Evolutionary conservation across 768 basidiomycete genomes (phyloP).

Genomic region (Tylopilus rubrobrunneus): DNA sequence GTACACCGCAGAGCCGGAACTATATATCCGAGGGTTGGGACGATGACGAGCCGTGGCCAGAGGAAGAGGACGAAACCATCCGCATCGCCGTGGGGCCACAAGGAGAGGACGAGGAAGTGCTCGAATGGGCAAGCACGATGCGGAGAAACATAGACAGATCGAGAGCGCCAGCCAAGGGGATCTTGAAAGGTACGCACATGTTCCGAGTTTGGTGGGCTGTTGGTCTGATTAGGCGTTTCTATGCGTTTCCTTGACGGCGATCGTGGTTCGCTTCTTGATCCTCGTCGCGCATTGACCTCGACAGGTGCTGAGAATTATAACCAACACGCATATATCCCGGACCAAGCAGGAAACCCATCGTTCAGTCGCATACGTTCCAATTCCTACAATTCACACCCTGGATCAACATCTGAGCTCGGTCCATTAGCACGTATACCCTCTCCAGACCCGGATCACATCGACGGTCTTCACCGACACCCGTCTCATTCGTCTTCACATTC

Average conservation of each 20-base stretch:
- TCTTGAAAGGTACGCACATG: conserved; percentile 62
- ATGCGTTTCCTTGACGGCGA: not conserved
- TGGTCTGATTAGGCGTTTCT: conserved; percentile 6
- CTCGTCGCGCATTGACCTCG: not conserved
- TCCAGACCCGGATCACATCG: conserved; percentile 82
- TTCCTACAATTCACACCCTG: conserved; percentile 63
- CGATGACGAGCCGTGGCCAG: conserved; percentile 76
- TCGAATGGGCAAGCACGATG: conserved; percentile 75
- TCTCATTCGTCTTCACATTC: conserved; percentile 48
- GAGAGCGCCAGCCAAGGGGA: conserved; percentile 70
- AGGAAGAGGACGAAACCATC: conserved; percentile 72
- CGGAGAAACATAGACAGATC: conserved; percentile 69
- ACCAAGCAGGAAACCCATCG: conserved; percentile 35
- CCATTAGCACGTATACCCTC: conserved; percentile 80
- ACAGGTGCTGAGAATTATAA: conserved; percentile 66
- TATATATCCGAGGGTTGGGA: conserved; percentile 67
- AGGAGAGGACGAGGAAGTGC: conserved; percentile 52
- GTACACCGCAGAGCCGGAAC: conserved; percentile 32
- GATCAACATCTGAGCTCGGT: conserved; percentile 52
- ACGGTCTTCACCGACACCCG: conserved; percentile 73
- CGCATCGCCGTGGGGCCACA: conserved; percentile 30
- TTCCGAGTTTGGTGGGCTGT: not conserved
- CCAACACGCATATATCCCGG: conserved; percentile 54
- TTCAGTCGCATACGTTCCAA: conserved; percentile 69
- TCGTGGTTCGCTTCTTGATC: not conserved